Evolutionary conservation across 2,329 filamentous ascomycete species (phyloP).

Genomic region (Xylaria hypoxylon): DNA sequence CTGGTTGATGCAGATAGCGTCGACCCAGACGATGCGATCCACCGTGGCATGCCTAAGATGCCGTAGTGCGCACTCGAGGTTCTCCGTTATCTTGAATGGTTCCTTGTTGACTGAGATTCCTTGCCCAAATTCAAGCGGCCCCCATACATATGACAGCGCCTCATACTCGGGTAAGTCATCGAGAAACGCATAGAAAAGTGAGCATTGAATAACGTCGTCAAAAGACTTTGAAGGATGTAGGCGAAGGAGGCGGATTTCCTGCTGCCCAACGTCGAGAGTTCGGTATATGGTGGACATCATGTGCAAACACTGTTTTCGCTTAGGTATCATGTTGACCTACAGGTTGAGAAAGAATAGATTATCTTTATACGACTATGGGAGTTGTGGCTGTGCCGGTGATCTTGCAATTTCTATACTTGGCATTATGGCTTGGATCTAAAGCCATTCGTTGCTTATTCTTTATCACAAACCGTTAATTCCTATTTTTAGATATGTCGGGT

Average conservation of each 20-base stretch:
- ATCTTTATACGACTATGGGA: not conserved
- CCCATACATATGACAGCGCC: slow-evolving; percentile 21
- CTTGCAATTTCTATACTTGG: not conserved
- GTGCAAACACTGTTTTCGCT: not conserved
- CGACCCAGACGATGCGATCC: slow-evolving; percentile 12
- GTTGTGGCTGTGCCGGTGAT: slow-evolving; percentile 1
- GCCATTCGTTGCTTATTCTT: too few relatives aligned
- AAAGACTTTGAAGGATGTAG: slow-evolving; percentile 8
- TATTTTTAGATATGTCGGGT: slow-evolving; percentile 41
- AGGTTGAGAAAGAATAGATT: not conserved
- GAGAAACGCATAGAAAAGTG: not conserved
- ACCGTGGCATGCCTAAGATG: not conserved
- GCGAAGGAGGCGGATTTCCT: slow-evolving; percentile 10
- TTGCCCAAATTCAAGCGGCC: not conserved
- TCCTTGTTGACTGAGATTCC: not conserved
- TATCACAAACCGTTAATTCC: slow-evolving; percentile 39
- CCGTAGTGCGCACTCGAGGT: slow-evolving; percentile 9
- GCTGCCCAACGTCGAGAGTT: slow-evolving; percentile 1
- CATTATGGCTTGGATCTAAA: not conserved
- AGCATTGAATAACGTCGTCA: slow-evolving; percentile 6
- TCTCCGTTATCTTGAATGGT: not conserved
- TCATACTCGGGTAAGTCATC: slow-evolving; percentile 9
- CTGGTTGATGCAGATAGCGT: slow-evolving; percentile 22
- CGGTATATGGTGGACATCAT: slow-evolving; percentile 15
- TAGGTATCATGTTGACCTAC: not conserved